These are phyloP conservation scores for Arthrobotrys entomopaga DNA, from an alignment of 2,329 filamentous ascomycete genomes.

Conservation along the genomic window DNA sequence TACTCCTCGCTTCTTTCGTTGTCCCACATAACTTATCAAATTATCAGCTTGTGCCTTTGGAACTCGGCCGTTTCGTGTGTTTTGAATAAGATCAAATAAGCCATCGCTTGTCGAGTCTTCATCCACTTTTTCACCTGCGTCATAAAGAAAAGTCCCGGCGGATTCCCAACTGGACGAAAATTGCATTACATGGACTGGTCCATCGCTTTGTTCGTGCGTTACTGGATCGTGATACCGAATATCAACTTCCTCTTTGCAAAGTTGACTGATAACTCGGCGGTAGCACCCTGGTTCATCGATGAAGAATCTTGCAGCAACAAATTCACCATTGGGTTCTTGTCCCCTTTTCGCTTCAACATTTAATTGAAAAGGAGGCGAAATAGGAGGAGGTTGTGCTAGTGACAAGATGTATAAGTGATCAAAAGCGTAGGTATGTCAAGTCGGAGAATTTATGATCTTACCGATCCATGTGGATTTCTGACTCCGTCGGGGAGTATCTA, in stretches of 20 bases:
- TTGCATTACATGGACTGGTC: conserved; percentile 38
- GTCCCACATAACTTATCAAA: conserved; percentile 16
- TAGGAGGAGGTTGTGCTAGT: conserved; percentile 41
- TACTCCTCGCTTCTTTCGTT: conserved; percentile 18
- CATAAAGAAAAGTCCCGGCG: conserved; percentile 30
- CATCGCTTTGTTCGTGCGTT: conserved; percentile 32
- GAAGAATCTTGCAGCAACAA: conserved; percentile 37
- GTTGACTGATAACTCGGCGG: conserved; percentile 42
- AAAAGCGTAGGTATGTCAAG: not conserved
- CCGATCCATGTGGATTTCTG: conserved; percentile 53
- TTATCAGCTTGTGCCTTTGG: conserved; percentile 24
- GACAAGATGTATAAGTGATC: conserved; percentile 3
- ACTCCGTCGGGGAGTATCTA: conserved; percentile 39
- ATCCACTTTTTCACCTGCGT: conserved; percentile 12
- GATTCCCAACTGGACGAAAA: conserved; percentile 53
- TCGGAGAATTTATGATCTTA: conserved; percentile 2
- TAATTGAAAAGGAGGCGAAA: conserved; percentile 27
- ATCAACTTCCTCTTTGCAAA: conserved; percentile 44
- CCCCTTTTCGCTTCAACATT: conserved; percentile 39
- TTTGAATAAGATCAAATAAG: conserved; percentile 47
- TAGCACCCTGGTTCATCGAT: conserved; percentile 52
- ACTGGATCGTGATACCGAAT: conserved; percentile 44
- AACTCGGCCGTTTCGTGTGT: conserved; percentile 26
- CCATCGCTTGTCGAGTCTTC: conserved; percentile 13
- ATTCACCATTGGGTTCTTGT: conserved; percentile 24